Evolutionary conservation across 495 filamentous ascomycete genomes (phyloP).

Genomic region (Aspergillus olivimuriae): DNA sequence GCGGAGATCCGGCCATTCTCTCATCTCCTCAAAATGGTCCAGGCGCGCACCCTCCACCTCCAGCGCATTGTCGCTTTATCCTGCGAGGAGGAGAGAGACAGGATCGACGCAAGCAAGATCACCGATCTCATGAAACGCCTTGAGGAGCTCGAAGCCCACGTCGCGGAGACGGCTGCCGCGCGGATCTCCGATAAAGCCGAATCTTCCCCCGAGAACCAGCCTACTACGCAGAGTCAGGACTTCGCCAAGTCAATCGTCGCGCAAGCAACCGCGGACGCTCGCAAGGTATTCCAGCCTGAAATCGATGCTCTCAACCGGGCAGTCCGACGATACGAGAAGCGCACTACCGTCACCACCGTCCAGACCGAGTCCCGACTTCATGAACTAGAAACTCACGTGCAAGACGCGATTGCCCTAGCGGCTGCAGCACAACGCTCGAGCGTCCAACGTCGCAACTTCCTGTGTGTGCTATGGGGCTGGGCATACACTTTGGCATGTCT

Average conservation of each 20-base stretch:
- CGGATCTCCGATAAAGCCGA: slow-evolving; percentile 19
- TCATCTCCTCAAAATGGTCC: slow-evolving; percentile 74
- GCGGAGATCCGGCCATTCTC: slow-evolving; percentile 76
- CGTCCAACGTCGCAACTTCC: slow-evolving; percentile 12
- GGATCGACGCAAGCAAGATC: slow-evolving; percentile 37
- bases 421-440: slow-evolving; percentile 58
- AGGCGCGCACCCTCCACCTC: slow-evolving; percentile 73
- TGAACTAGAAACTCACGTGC: slow-evolving; percentile 60
- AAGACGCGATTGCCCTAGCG: slow-evolving; percentile 73
- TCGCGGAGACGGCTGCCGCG: slow-evolving; percentile 34
- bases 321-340: slow-evolving; percentile 90
- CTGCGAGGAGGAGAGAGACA: slow-evolving; percentile 32
- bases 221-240: slow-evolving; percentile 13
- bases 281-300: slow-evolving; percentile 64
- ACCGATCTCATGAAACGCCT: slow-evolving; percentile 57
- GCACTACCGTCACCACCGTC: slow-evolving; percentile 60
- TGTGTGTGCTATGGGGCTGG: slow-evolving; percentile 22
- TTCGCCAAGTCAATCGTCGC: slow-evolving; percentile 28
- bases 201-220: slow-evolving; percentile 1
- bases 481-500: slow-evolving; percentile 23
- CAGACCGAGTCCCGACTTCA: slow-evolving; percentile 71
- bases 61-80: slow-evolving; percentile 62
- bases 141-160: slow-evolving; percentile 61
- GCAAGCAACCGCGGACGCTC: slow-evolving; percentile 54
- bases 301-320: slow-evolving; percentile 86